Base-by-base conservation (phyloP, 2,329 filamentous ascomycete species). In the Penicillium sp. region DNA sequence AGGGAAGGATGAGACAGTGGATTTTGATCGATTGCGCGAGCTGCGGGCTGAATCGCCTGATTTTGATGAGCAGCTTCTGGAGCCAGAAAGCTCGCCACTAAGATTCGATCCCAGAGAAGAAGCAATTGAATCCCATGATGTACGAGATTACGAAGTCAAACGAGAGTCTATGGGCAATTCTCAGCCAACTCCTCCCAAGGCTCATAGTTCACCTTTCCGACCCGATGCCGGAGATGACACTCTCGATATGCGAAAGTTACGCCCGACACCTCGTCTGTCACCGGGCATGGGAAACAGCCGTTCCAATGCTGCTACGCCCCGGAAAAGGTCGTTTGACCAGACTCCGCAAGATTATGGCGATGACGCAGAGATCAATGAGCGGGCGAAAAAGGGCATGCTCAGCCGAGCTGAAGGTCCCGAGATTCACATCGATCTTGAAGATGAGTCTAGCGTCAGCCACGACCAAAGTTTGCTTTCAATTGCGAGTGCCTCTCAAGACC, bases 51-150 rank as follows among this genome's bases (percentile, higher is more conserved):
- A 54, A 48, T 57, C 60, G 9, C 31, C 57, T 41, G 63, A 6
- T 21, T 47, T 52, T 22, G 47, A 35, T 14, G 24, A 45, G 19
- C 24, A 44, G 19, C 16, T 24, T 43, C 7, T 22, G 22, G 31
- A 50, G n/a, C 60, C 59, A 2, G 65, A 65, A 10, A 74, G 70
- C 48, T 77, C 73, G 2, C 72, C 74, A 0, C 73, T 74, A 53
- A 68, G 69, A 22, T 61, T 61, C 16, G 61, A 67, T 37, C 63
- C 49, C 6, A 59, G 63, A 43, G 69, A 73, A 24, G 62, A 69
- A 31, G 67, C 66, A 3, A 63, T 66, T 10, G 70, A 70, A 44
- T 48, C 65, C 21, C 60, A 61, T 24, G 59, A 29, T n/a, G 16
- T 60, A 24, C 57, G 59, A 6, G 35, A 50, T 11, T 39, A 52